Base-by-base conservation (phyloP, 805 yeast genomes). In the Tetrapisispora phaffii region DNA sequence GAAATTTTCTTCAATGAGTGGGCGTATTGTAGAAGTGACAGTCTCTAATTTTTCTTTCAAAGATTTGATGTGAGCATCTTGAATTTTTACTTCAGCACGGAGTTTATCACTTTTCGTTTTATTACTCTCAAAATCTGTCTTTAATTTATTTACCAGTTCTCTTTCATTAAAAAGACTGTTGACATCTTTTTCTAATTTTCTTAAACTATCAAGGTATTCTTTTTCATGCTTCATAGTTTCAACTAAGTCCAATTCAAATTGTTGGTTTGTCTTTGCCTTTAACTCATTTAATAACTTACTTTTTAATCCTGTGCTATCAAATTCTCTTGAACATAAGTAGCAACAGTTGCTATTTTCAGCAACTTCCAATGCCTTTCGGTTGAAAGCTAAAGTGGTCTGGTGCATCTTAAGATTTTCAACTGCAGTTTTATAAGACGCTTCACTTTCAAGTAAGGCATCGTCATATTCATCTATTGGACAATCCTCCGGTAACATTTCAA, bases 341-440 rank as follows among this genome's bases (percentile, higher is more conserved):
- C 97, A 90, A 40, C 75, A 69, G 10, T 79, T 72, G 8, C 74
- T 71, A 4, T 59, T 55, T 23, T 76, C 65, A 0, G 95, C 93
- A 34, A 74, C 61, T 26, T 76, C 74, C 10, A 84, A 63, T 0
- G 96, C 96, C 37, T 76, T 76, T 20, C 71, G 63, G 55, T 85
- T 87, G 63, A 82, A 88, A 35, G 76, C 76, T 22, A 77, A 67
- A 0, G 89, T 80, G 2, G 87, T 84, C 37, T 77, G 79, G 26
- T 74, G 75, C 51, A 85, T 78, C 56, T 85, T 85, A 28, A 77
- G 58, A 45, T 82, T 80, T 50, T 82, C 84, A 15, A 77, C 65
- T 0, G 86, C 78, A 17, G 72, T 72, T 35, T 76, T 72, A 50
- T 77, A 75, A 36, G 80, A 82, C 16, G 72, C 73, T 54, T 85